Evolutionary conservation across 2,329 filamentous ascomycete genomes (phyloP), one percentile per base, ranked within the genome.

Genomic region (Cladophialophora exuberans): DNA sequence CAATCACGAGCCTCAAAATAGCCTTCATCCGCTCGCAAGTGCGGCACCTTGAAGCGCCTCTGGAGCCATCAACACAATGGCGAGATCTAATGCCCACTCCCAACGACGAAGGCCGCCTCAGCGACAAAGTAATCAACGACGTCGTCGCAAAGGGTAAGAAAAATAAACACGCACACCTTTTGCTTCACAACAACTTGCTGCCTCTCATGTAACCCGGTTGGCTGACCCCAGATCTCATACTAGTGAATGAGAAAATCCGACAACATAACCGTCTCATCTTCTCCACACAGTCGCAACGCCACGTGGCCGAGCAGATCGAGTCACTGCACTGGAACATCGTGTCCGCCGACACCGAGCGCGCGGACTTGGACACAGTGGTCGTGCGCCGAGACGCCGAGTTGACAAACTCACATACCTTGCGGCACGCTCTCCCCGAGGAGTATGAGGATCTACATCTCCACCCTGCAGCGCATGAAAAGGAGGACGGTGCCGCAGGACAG

Each of bases 221-320:
- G n/a, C 25, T 11, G 31, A 15, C 25, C 18, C 11, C 6, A 23
- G 11, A 31, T 11, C 10, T 18, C 39, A 26, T 17, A 9, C 41
- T 52, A 80, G 80, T 81, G 15, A 82, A 82, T 57, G 71, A 73
- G 28, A 71, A 73, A 31, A 66, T 81, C 50, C 77, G 76, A 55
- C 75, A 79, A 36, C 80, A 83, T 66, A 77, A 76, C 59, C 79
- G 78, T 43, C 69, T 76, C 52, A 76, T 79, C 35, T 83, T 81
- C 69, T 77, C 77, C 41, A 73, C 75, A 0, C 77, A 82, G 62
- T 79, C 80, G 33, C 77, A 79, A 48, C 76, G 81, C 45, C 79
- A 82, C 68, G 73, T 82, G 47, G 78, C 79, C 17, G 76, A 80
- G 57, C 79, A 83, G 64, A 80, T 83, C 58, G 76, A 81, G 62